Percentiles rank a stretch among this genome's conserved stretches.
phyloP scores from a whole-genome alignment of 2,329 filamentous ascomycete genomes.

The Hymenoscyphus repandus region DNA sequence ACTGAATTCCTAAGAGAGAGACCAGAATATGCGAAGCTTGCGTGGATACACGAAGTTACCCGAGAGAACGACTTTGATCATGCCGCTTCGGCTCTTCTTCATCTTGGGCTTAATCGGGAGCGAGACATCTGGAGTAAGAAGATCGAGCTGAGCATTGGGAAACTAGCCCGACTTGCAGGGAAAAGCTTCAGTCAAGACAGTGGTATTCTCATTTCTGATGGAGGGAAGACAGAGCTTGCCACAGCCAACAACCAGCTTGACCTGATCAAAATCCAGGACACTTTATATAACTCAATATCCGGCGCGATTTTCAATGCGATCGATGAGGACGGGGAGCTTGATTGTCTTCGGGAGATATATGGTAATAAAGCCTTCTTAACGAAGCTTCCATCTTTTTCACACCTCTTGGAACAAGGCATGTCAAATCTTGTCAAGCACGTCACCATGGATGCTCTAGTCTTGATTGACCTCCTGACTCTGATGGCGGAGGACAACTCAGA shows the following conservation, averaged over 20 bases:
- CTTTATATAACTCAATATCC: slow-evolving; percentile 65
- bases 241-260: slow-evolving; percentile 25
- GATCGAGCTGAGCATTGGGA: slow-evolving; percentile 83
- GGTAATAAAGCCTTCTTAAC: slow-evolving; percentile 45
- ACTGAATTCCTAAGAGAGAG: slow-evolving; percentile 73
- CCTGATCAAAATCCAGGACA: slow-evolving; percentile 69
- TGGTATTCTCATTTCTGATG: slow-evolving; percentile 20
- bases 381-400: slow-evolving; percentile 60
- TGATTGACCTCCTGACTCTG: slow-evolving; percentile 76
- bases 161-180: slow-evolving; percentile 70
- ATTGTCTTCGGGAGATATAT: slow-evolving; percentile 64
- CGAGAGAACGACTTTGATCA: slow-evolving; percentile 68
- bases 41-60: slow-evolving; percentile 91
- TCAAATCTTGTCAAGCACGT: slow-evolving; percentile 65
- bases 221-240: slow-evolving; percentile 34
- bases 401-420: slow-evolving; percentile 67
- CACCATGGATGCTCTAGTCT: slow-evolving; percentile 58
- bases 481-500: slow-evolving; percentile 44
- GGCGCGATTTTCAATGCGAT: slow-evolving; percentile 66
- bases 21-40: slow-evolving; percentile 68
- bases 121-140: slow-evolving; percentile 88
- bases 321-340: slow-evolving; percentile 71
- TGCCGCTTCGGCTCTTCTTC: slow-evolving; percentile 66
- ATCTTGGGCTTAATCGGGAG: slow-evolving; percentile 66
- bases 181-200: slow-evolving; percentile 37